These are phyloP conservation scores for Cutaneotrichosporon sp. DNA, from an alignment of 1,284 basidiomycete genomes.

Conservation along the genomic window DNA sequence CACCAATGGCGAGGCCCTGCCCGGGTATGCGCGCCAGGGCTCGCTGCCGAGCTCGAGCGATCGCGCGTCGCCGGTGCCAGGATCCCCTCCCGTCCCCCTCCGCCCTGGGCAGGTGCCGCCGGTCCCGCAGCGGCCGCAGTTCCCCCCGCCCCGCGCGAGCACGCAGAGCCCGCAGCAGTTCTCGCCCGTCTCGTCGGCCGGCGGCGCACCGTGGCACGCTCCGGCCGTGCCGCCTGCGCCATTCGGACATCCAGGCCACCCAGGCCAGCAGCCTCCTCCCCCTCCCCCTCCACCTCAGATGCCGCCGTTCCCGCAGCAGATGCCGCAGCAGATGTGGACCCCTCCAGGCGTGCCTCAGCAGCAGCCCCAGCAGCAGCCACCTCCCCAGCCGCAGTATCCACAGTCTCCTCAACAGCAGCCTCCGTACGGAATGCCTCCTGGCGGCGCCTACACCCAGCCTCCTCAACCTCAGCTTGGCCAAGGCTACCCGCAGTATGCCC, in stretches of 20 bases:
- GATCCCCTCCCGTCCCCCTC: constrained; percentile 25
- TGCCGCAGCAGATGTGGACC: not conserved
- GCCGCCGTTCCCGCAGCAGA: constrained; percentile 12
- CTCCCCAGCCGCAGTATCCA: not conserved
- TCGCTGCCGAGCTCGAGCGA: not conserved
- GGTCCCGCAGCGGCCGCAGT: constrained; percentile 21
- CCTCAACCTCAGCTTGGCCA: constrained; percentile 19
- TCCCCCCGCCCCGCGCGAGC: not conserved
- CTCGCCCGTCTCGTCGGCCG: constrained; percentile 1
- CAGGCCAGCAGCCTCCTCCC: constrained; percentile 7
- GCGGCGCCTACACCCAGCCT: not conserved
- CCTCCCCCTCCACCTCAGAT: constrained; percentile 3
- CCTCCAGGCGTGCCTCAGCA: not conserved
- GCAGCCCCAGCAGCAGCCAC: constrained; percentile 14
- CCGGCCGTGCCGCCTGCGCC: constrained; percentile 1
- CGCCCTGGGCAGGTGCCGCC: constrained; percentile 28
- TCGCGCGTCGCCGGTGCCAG: not conserved
- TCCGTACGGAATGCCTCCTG: constrained; percentile 12
- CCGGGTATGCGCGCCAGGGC: constrained; percentile 30
- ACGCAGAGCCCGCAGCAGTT: constrained; percentile 1
- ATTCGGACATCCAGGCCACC: not conserved
- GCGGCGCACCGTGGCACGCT: constrained; percentile 1
- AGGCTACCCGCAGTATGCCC: constrained; percentile 1
- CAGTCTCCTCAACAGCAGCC: constrained; percentile 10
- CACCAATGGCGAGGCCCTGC: constrained; percentile 29